Conservation (phyloP, 148 eudicot genomes). For the Mesembryanthemum crystallinum region DNA sequence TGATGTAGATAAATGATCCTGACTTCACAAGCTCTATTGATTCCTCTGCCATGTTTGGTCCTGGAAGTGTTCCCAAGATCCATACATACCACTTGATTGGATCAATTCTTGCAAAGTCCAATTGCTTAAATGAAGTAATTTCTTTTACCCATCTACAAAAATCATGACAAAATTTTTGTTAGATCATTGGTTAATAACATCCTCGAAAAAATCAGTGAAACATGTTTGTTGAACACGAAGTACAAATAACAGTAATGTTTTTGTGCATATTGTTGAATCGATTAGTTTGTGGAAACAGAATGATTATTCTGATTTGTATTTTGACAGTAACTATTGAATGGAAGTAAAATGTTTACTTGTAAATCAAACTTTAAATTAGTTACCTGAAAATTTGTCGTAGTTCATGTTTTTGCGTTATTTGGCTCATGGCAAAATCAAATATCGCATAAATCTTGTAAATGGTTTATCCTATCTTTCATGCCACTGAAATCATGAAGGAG, state of each 20-base stretch:
- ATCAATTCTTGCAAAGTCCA: conserved; percentile 52
- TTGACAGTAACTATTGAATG: too few relatives aligned
- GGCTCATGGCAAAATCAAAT: conserved; percentile 11
- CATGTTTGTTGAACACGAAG: too few relatives aligned
- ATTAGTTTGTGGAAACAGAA: too few relatives aligned
- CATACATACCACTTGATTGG: conserved; percentile 79
- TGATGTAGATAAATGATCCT: conserved; percentile 50
- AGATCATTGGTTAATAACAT: too few relatives aligned
- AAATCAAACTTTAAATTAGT: neutral
- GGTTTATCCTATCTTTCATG: conserved; percentile 22
- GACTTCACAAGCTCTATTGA: conserved; percentile 58
- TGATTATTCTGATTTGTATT: too few relatives aligned
- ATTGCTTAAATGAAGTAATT: conserved; percentile 33
- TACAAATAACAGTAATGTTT: too few relatives aligned
- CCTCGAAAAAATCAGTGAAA: too few relatives aligned
- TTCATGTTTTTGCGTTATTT: conserved; percentile 10
- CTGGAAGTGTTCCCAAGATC: conserved; percentile 47
- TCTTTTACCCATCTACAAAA: conserved; percentile 63
- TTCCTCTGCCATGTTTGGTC: conserved; percentile 32
- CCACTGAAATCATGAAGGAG: conserved; percentile 5
- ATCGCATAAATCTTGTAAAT: conserved; percentile 35
- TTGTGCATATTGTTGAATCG: too few relatives aligned
- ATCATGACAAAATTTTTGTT: neutral
- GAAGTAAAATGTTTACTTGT: too few relatives aligned
- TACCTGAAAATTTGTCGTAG: conserved; percentile 8